Evolutionary conservation across 441 rosid genomes (phyloP).

Genomic region (Syzygium syzygioides): DNA sequence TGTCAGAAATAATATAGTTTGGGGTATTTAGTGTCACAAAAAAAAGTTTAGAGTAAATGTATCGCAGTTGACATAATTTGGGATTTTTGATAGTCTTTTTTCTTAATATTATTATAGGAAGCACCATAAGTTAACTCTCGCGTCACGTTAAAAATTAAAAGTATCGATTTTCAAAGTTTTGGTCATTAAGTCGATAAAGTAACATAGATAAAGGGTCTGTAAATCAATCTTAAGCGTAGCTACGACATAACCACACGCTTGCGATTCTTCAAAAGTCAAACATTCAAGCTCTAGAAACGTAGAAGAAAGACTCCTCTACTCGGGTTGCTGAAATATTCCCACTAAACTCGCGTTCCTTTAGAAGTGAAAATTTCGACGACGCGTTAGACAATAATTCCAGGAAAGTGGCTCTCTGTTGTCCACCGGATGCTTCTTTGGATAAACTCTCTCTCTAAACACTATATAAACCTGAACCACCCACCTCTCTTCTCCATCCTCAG

Average conservation of each 20-base stretch:
- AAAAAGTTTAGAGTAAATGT: too few relatives aligned
- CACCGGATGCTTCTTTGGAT: background rate
- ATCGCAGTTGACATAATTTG: too few relatives aligned
- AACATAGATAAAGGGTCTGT: background rate
- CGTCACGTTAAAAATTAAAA: background rate
- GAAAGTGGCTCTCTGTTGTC: background rate
- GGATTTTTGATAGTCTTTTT: too few relatives aligned
- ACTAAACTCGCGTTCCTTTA: background rate
- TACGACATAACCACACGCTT: background rate
- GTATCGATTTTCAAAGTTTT: background rate
- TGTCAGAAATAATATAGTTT: too few relatives aligned
- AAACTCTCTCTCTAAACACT: background rate
- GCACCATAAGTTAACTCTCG: too few relatives aligned
- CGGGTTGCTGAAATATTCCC: background rate
- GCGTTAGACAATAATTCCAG: background rate
- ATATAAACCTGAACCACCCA: background rate
- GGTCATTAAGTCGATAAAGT: background rate
- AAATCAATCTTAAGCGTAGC: background rate
- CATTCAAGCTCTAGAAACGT: background rate
- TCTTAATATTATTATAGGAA: too few relatives aligned
- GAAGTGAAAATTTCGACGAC: background rate
- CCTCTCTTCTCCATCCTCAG: background rate
- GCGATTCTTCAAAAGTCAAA: background rate
- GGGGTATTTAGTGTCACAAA: too few relatives aligned
- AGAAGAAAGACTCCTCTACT: background rate